A percentile compares a stretch with the other conserved stretches of the same genome.
phyloP scores from a whole-genome alignment of 73 alveolate species.

The Paramecium tetraurelia region DNA sequence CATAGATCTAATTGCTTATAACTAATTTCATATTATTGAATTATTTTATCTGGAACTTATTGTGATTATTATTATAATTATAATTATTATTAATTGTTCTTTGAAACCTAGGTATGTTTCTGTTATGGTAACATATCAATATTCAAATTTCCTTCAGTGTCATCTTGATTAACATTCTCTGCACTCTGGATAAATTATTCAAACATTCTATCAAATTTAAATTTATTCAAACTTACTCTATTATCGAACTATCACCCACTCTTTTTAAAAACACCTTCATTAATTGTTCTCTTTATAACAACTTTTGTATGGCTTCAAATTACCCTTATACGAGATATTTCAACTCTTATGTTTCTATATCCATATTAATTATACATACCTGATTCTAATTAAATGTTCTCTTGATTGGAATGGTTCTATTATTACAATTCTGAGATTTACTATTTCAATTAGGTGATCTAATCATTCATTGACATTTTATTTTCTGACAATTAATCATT shows the following conservation, averaged over 20 bases:
- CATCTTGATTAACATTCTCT: conserved; percentile 4
- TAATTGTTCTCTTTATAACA: conserved; percentile 42
- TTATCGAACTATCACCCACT: conserved; percentile 42
- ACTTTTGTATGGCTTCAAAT: conserved; percentile 24
- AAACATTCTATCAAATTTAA: background rate
- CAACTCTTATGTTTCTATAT: background rate
- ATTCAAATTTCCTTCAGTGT: conserved; percentile 34
- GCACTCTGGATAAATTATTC: conserved; percentile 29
- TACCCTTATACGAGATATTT: conserved; percentile 26
- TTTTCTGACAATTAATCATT: background rate
- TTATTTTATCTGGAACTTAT: background rate
- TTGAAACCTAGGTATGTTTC: background rate
- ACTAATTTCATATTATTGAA: background rate
- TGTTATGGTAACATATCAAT: background rate
- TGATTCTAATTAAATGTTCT: background rate
- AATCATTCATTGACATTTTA: background rate
- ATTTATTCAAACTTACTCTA: conserved; percentile 27
- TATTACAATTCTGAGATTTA: background rate
- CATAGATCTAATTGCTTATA: conserved; percentile 29
- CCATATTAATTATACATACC: background rate
- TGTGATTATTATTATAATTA: background rate
- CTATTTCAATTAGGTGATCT: background rate
- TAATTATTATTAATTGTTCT: background rate
- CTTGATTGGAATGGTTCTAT: background rate
- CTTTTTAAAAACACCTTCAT: conserved; percentile 40